phyloP scores from a whole-genome alignment of 805 yeast genomes.

The Metschnikowia corniflorae region DNA sequence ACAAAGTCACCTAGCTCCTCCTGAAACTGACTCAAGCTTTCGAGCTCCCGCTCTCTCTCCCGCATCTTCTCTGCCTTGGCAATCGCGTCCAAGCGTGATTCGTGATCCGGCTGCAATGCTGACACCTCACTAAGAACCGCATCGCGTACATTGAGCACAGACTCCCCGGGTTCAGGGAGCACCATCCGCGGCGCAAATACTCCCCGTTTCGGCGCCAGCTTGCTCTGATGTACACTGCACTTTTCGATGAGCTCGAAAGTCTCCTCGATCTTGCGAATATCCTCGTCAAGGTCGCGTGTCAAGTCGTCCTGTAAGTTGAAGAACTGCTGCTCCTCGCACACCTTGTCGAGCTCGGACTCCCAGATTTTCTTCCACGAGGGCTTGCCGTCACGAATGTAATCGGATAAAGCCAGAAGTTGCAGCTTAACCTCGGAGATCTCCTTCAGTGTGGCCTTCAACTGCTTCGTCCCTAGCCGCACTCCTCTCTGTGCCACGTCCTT shows the following conservation, averaged over 20 bases:
- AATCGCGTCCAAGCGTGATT: constrained; percentile 81
- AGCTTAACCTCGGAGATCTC: constrained; percentile 60
- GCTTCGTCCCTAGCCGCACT: constrained; percentile 73
- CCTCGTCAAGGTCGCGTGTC: constrained; percentile 73
- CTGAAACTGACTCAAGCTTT: constrained; percentile 62
- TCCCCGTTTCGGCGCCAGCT: constrained; percentile 46
- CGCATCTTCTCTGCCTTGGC: constrained; percentile 81
- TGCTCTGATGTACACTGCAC: constrained; percentile 74
- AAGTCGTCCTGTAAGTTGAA: constrained; percentile 87
- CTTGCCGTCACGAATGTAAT: constrained; percentile 65
- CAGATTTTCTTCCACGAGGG: constrained; percentile 87
- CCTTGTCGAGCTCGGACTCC: constrained; percentile 86
- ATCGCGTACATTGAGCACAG: constrained; percentile 58
- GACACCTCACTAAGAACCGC: constrained; percentile 79
- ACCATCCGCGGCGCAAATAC: constrained; percentile 41
- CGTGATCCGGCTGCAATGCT: constrained; percentile 79
- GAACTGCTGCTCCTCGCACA: constrained; percentile 92
- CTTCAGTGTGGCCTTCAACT: constrained; percentile 58
- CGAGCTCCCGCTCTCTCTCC: constrained; percentile 60
- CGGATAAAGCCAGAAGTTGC: constrained; percentile 51
- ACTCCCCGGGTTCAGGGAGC: constrained; percentile 61
- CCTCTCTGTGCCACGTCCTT: constrained; percentile 92
- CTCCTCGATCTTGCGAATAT: constrained; percentile 72
- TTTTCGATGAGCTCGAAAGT: constrained; percentile 79
- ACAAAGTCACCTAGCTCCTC: constrained; percentile 86